Evolutionary conservation across 1,284 basidiomycete species (phyloP), one percentile per base, ranked within the genome.

Genomic region (Earliella scabrosa): DNA sequence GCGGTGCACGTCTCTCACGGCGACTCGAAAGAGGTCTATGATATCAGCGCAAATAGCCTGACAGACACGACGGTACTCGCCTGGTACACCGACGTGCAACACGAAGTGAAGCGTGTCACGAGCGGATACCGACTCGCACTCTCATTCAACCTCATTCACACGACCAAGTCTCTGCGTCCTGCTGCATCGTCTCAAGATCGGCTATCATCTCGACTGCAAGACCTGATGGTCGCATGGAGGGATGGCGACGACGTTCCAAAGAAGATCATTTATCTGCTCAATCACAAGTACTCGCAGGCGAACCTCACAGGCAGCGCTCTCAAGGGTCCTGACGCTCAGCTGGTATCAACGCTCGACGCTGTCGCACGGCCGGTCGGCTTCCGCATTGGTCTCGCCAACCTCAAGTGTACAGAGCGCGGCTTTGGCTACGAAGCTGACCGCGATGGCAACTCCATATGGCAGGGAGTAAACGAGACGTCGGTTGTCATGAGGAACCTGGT

Each of bases 61-160:
- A 54, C 66, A 9, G 61, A 66, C 3, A 78, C 76, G 0, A 66
- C 71, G 4, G 68, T 79, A 9, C 62, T 80, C 16, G 71, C 78
- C 2, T 82, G 79, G 78, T 82, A 80, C 61, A 78, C 75, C 10
- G 78, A 80, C 55, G 78, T 31, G 7, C 29, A 31, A 13, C 29
- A 31, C 13, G 29, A 31, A 31, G 29, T 31, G 29, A 31, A 31
- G 13, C 29, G 29, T 13, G 13, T 31, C 29, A 31, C 29, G 7
- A 31, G 29, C 29, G 29, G 29, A 31, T 31, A 31, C 13, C 29
- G 29, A 7, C 29, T 31, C 13, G 29, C 29, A 13, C 29, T 31
- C 13, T 31, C 29, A 6, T 31, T 31, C 29, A 31, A 31, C 29
- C 13, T 31, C 7, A 13, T 31, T 13, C 29, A 31, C 13, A 31